Conservation (phyloP, 1,284 basidiomycete species). For the Rhizopogon hawkerae region DNA sequence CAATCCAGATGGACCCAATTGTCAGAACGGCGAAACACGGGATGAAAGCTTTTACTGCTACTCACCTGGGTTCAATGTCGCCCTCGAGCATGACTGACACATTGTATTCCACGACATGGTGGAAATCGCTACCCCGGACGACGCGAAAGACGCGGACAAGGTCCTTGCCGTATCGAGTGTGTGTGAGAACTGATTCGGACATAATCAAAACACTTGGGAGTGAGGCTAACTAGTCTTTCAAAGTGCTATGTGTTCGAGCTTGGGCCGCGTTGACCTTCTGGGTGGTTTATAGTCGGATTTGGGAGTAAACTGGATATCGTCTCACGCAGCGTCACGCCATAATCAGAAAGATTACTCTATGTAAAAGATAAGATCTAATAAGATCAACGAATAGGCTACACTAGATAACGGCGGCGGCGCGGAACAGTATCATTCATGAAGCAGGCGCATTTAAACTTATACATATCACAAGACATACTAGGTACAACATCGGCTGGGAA, state of each 20-base stretch:
- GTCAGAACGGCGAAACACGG: not conserved
- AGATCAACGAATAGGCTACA: too few species aligned
- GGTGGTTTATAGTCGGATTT: not conserved
- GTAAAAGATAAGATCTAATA: too few species aligned
- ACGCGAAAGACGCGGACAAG: conserved; percentile 78
- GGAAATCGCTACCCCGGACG: conserved; percentile 63
- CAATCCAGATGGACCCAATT: not conserved
- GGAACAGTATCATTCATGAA: too few species aligned
- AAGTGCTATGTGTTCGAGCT: not conserved
- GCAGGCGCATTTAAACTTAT: too few species aligned
- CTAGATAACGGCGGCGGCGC: too few species aligned
- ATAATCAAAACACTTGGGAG: not conserved
- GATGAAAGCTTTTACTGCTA: not conserved
- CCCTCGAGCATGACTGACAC: conserved; percentile 76
- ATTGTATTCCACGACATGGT: conserved; percentile 74
- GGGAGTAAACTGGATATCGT: too few species aligned
- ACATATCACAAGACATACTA: too few species aligned
- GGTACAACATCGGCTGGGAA: too few species aligned
- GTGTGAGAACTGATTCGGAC: conserved; percentile 26
- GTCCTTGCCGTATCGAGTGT: conserved; percentile 79
- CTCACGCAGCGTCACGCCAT: not conserved
- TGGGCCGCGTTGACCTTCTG: not conserved
- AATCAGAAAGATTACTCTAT: not conserved
- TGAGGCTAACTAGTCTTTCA: not conserved
- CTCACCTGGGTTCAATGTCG: conserved; percentile 61